A percentile compares a stretch with the other conserved stretches of the same genome.
These are phyloP conservation scores for Eimeria necatrix DNA, from an alignment of 169 alveolate species.

Conservation along the genomic window DNA sequence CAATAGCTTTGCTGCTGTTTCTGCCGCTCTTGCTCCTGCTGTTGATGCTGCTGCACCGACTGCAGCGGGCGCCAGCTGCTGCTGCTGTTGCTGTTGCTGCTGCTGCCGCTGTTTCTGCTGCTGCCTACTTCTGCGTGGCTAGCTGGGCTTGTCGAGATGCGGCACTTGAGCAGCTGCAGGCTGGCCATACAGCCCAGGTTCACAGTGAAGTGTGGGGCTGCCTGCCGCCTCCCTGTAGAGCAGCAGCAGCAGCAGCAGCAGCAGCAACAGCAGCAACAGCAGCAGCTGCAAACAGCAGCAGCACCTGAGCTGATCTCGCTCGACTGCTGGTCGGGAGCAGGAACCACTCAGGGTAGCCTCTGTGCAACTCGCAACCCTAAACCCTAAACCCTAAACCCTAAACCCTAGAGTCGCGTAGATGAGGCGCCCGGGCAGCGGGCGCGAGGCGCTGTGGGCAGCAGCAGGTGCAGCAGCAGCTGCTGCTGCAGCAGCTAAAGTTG, in stretches of 20 bases:
- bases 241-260: slow-evolving; percentile 34
- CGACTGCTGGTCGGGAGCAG: background rate
- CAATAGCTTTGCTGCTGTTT: no score
- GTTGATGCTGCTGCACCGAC: no score
- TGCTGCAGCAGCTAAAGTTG: background rate
- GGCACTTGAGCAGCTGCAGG: background rate
- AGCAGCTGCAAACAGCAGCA: background rate
- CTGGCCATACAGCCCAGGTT: background rate
- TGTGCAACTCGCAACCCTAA: background rate
- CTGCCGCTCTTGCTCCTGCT: no score
- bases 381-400: background rate
- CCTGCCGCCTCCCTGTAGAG: background rate
- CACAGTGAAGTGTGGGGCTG: background rate
- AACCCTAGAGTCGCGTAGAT: background rate
- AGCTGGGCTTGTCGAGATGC: background rate
- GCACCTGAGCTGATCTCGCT: background rate
- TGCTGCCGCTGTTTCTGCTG: background rate
- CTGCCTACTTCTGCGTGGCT: background rate
- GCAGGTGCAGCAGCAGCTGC: background rate
- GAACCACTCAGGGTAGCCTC: background rate
- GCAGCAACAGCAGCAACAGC: slow-evolving; percentile 19
- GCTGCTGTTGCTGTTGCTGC: background rate
- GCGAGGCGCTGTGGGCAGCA: background rate
- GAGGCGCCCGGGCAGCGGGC: background rate
- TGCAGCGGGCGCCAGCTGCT: no score